Conservation (phyloP, 2,329 filamentous ascomycete species). For the Diaporthe sp. region DNA sequence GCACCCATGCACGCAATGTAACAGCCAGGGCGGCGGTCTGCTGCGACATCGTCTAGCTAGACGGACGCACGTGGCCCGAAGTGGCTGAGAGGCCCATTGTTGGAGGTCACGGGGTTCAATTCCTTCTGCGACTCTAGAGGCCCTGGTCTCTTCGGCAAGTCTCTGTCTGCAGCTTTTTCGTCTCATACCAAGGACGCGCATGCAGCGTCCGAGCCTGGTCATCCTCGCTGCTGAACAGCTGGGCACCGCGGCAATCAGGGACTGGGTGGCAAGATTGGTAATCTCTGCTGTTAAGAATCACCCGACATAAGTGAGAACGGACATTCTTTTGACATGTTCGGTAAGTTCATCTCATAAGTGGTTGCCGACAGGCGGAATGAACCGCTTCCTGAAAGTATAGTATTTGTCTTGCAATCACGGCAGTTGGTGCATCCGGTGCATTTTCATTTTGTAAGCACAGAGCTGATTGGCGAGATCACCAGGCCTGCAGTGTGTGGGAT, state of each 20-base stretch:
- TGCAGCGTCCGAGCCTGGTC: neutral
- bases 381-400: neutral
- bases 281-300: neutral
- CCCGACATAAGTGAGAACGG: no score
- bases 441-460: neutral
- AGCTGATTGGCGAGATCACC: neutral
- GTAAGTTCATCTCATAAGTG: constrained; percentile 4
- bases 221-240: neutral
- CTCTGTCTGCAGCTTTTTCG: neutral
- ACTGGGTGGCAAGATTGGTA: neutral
- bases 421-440: constrained; percentile 12
- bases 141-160: neutral
- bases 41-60: neutral
- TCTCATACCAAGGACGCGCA: neutral
- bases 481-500: neutral
- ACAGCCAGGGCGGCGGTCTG: neutral
- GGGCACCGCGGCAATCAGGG: neutral
- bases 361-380: neutral
- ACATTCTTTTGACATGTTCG: neutral
- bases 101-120: neutral
- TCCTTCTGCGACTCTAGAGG: neutral
- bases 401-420: constrained; percentile 29
- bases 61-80: neutral
- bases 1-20: neutral
- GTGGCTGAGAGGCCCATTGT: neutral